A percentile compares a stretch with the other conserved stretches of the same genome.
Evolutionary conservation across 371 early-diverging fungal species (phyloP).

Genomic region (Sanchytrium tribonematis): DNA sequence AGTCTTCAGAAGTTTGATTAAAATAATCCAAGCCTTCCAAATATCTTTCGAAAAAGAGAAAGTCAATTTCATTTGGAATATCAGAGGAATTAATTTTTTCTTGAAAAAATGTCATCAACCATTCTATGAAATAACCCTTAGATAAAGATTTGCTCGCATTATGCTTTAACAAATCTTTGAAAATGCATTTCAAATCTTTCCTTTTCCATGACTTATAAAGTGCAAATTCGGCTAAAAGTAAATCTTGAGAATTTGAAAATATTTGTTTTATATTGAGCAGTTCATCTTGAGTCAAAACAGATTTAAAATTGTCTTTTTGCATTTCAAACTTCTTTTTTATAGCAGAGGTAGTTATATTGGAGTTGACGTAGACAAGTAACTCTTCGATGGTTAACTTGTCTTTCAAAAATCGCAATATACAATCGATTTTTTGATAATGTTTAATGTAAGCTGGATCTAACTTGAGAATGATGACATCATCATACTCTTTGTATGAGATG

Average conservation of each 20-base stretch:
- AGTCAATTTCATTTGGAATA: background rate
- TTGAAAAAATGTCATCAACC: background rate
- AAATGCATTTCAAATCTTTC: background rate
- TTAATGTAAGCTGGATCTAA: background rate
- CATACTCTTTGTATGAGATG: background rate
- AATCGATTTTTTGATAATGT: background rate
- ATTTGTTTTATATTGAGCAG: background rate
- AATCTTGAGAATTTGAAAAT: background rate
- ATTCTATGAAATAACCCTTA: background rate
- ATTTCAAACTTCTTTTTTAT: background rate
- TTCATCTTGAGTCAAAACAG: background rate
- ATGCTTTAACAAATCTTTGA: background rate
- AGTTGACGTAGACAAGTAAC: background rate
- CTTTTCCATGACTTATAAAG: background rate
- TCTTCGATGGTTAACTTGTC: background rate
- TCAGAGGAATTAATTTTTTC: background rate
- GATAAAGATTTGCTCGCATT: background rate
- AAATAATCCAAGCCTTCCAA: background rate
- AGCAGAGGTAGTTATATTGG: background rate
- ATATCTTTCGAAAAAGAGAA: background rate
- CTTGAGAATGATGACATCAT: background rate
- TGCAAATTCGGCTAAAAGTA: background rate
- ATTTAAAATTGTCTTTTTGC: background rate
- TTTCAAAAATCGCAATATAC: background rate
- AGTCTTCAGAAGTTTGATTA: background rate